Base-by-base conservation (phyloP, 768 basidiomycete species). In the Cyclocybe aegerita region DNA sequence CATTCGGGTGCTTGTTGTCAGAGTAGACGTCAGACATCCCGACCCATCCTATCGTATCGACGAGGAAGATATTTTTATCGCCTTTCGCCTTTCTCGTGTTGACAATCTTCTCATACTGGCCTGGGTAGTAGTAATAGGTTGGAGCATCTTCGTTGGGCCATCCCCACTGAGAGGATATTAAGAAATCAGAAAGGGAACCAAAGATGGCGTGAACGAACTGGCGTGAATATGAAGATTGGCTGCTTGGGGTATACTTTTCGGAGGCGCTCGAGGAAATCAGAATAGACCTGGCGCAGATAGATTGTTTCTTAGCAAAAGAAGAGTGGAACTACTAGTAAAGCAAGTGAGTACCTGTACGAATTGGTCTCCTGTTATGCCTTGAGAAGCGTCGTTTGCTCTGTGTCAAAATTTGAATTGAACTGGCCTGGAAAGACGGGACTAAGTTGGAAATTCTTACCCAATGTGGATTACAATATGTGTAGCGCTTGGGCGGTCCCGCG, bases 381-480 rank as follows among this genome's bases (percentile, higher is more conserved):
- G 79, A 12, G 78, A 70, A 3, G 77, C 76, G 51, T 82, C 80
- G 60, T 83, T 82, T 10, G 82, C 80, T 4, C 78, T 80, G 11
- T 11, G 40, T 29, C 7, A 39, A 32, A 1, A 16, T 9, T 6
- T 29, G 7, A 32, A 48, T 30, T 36, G 8, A 45, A 6, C 4
- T 30, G 12, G 10, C 31, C 36, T 23, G 14, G 16, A 3, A 1
- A 30, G 16, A 40, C 7, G 30, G 9, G 8, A 5, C 15, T 14
- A 31, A 9, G 44, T 43, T 9, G 46, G 3, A 10, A 14, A 40
- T n/a, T 52, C 70, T 16, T 54, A 77, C 74, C 81, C 78, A 43
- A 82, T 79, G 56, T 81, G 78, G n/a, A 81, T 76, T 2, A 83
- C 73, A 47, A 82, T 60, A 51, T 82, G 79, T 2, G 79, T 80